phyloP scores from a whole-genome alignment of 495 filamentous ascomycete genomes.

The Podospora pseudoanserina region DNA sequence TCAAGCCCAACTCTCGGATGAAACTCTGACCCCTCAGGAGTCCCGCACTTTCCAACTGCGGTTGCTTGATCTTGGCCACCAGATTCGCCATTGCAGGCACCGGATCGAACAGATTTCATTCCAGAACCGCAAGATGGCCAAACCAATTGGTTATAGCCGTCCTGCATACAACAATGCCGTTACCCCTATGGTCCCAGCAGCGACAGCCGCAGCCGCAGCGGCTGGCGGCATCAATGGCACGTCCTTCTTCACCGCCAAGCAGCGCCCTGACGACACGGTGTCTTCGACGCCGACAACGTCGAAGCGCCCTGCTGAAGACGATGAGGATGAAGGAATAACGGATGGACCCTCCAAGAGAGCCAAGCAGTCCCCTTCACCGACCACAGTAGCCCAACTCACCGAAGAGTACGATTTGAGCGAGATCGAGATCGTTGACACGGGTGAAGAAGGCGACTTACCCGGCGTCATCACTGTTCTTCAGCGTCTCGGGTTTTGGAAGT shows the following conservation, averaged over 20 bases:
- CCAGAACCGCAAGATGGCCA: conserved; percentile 16
- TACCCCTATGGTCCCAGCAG: neutral
- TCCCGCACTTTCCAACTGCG: conserved; percentile 39
- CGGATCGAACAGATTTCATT: conserved; percentile 35
- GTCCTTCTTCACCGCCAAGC: neutral
- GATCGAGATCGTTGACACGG: conserved; percentile 4
- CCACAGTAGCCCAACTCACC: too few species aligned
- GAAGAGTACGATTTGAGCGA: neutral
- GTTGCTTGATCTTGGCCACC: conserved; percentile 39
- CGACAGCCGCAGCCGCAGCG: conserved; percentile 1
- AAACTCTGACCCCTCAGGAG: conserved; percentile 42
- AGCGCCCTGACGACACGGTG: neutral
- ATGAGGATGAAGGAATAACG: neutral
- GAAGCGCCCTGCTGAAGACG: neutral
- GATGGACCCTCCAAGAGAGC: neutral
- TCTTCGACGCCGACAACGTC: neutral
- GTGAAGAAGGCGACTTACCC: neutral
- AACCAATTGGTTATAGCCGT: neutral
- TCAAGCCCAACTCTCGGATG: conserved; percentile 28
- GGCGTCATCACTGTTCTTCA: conserved; percentile 27
- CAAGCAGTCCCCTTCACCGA: neutral
- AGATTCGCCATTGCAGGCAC: conserved; percentile 41
- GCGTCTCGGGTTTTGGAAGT: conserved; percentile 46
- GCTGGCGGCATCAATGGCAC: conserved; percentile 1
- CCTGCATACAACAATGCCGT: neutral